A percentile compares a stretch with the other conserved stretches of the same genome.
These are phyloP conservation scores for Schizosaccharomyces japonicus DNA, from an alignment of 805 yeast genomes.

Conservation along the genomic window DNA sequence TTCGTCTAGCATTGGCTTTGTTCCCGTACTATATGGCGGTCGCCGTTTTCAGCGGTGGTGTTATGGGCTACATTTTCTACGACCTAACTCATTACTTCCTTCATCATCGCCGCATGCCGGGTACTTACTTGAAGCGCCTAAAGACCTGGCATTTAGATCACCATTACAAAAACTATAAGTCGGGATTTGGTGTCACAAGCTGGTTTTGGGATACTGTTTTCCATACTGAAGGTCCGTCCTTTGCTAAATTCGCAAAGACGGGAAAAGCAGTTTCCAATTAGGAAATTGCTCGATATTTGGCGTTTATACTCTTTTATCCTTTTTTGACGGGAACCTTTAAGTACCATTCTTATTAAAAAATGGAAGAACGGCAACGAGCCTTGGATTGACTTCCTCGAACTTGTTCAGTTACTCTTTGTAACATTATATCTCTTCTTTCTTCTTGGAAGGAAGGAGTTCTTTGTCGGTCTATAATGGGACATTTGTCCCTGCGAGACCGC, in stretches of 20 bases:
- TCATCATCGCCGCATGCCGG: slow-evolving; percentile 71
- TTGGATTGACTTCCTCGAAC: no score
- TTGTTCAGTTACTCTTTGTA: no score
- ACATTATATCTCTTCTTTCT: no score
- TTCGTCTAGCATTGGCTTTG: slow-evolving; percentile 45
- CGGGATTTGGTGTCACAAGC: slow-evolving; percentile 90
- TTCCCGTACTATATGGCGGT: slow-evolving; percentile 71
- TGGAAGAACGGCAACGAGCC: no score
- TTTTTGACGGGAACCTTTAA: no score
- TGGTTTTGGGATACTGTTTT: slow-evolving; percentile 86
- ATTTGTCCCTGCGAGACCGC: no score
- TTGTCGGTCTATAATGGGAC: no score
- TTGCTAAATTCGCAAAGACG: background rate
- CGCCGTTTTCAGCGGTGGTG: slow-evolving; percentile 86
- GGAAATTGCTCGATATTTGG: no score
- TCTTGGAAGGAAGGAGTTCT: no score
- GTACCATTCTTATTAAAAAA: no score
- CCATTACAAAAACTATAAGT: slow-evolving; percentile 87
- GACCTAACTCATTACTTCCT: slow-evolving; percentile 85
- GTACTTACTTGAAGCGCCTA: slow-evolving; percentile 38
- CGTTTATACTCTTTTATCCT: no score
- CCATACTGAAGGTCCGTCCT: slow-evolving; percentile 26
- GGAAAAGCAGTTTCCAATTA: no score
- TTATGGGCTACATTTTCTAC: slow-evolving; percentile 75
- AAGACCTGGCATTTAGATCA: slow-evolving; percentile 89